Conservation (phyloP, 305 asterid species). For the Stenogyne calaminthoides region DNA sequence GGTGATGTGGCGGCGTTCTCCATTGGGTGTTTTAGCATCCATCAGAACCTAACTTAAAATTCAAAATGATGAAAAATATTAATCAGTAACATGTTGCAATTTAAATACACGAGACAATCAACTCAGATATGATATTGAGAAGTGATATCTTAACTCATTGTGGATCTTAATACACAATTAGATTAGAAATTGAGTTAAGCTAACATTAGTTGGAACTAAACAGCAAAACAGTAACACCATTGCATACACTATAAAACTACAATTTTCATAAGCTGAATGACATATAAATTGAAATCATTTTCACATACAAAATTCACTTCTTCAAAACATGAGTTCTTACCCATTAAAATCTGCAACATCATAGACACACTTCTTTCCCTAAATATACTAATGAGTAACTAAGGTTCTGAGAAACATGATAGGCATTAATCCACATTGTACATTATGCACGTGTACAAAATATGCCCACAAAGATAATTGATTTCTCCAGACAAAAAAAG, state of each 20-base stretch:
- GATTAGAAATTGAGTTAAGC: background rate
- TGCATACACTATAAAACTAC: background rate
- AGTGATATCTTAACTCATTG: slow-evolving; percentile 4
- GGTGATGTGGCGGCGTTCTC: slow-evolving; percentile 61
- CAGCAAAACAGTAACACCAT: background rate
- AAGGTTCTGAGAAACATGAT: no score
- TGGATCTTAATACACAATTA: background rate
- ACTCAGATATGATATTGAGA: background rate
- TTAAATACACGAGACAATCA: background rate
- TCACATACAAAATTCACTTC: background rate
- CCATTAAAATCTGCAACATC: no score
- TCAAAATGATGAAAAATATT: slow-evolving; percentile 3
- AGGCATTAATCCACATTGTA: no score
- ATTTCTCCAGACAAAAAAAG: no score
- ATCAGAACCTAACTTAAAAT: slow-evolving; percentile 42
- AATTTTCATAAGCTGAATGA: background rate
- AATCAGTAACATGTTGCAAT: slow-evolving; percentile 15
- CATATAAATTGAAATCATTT: background rate
- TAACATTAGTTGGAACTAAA: background rate
- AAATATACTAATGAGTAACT: no score
- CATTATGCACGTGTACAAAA: no score
- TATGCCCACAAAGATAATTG: no score
- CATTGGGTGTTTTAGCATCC: slow-evolving; percentile 61
- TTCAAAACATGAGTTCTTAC: background rate
- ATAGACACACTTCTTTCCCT: no score